A percentile compares a stretch with the other conserved stretches of the same genome.
phyloP scores from a whole-genome alignment of 2,329 filamentous ascomycete species.

The Fusarium compactum region DNA sequence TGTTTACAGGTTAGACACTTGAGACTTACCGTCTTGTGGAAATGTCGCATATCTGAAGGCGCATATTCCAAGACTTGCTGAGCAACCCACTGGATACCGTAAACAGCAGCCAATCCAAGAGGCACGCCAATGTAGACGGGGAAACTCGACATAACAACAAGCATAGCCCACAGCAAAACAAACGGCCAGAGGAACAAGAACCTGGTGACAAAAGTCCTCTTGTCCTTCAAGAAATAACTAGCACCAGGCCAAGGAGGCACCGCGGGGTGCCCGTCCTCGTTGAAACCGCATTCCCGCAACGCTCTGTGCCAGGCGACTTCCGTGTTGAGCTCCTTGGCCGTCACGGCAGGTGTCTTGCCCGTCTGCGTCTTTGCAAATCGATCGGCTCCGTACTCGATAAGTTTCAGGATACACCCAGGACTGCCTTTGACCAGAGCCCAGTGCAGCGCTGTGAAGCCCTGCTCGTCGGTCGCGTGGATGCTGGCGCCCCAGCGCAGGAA shows the following conservation, averaged over 20 bases:
- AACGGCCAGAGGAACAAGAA: constrained; percentile 95
- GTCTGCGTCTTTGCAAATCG: constrained; percentile 89
- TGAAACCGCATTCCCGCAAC: constrained; percentile 85
- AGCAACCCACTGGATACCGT: constrained; percentile 80
- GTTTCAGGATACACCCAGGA: constrained; percentile 87
- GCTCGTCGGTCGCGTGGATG: constrained; percentile 89
- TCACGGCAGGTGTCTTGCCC: constrained; percentile 89
- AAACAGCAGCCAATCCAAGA: constrained; percentile 72
- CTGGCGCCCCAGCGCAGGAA: constrained; percentile 96
- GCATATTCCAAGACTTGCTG: constrained; percentile 84
- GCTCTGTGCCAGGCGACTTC: constrained; percentile 84
- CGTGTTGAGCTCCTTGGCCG: constrained; percentile 92
- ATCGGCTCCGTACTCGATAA: constrained; percentile 95
- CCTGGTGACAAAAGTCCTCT: constrained; percentile 80
- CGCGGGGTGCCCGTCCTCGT: constrained; percentile 79
- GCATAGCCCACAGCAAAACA: constrained; percentile 75
- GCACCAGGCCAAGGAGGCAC: constrained; percentile 78
- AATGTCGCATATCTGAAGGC: constrained; percentile 86
- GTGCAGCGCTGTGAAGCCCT: constrained; percentile 93
- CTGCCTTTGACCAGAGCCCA: constrained; percentile 97
- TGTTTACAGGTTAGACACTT: fast-evolving
- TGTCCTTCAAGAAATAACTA: constrained; percentile 79
- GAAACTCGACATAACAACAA: constrained; percentile 79
- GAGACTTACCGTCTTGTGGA: constrained; percentile 83
- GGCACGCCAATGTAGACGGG: constrained; percentile 83